These are phyloP conservation scores for Ophiocordyceps camponoti-floridani DNA, from an alignment of 2,329 filamentous ascomycete species.

Conservation along the genomic window DNA sequence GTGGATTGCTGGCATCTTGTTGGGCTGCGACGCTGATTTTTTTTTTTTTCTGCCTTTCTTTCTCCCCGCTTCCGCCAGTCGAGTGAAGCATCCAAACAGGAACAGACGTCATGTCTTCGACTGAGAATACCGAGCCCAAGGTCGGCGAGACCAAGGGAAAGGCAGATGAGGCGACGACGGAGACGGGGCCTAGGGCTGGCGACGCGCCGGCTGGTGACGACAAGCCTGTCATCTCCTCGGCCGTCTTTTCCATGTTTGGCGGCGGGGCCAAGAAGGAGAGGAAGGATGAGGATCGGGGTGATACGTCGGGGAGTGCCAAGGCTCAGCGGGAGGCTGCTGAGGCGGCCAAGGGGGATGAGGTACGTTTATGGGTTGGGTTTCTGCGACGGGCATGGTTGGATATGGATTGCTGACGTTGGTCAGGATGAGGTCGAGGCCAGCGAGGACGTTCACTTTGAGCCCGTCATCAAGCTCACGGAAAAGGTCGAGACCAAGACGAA, in stretches of 20 bases:
- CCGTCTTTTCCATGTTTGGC: conserved; percentile 97
- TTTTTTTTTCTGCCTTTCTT: too few species aligned
- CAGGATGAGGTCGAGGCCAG: conserved; percentile 69
- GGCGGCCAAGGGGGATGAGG: conserved; percentile 38
- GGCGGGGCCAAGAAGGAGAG: conserved; percentile 94
- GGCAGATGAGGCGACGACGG: too few species aligned
- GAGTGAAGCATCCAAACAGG: too few species aligned
- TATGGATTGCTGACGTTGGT: conserved; percentile 1
- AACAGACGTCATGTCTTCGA: conserved; percentile 34
- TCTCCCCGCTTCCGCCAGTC: too few species aligned
- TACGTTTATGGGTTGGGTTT: too few species aligned
- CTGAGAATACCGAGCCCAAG: conserved; percentile 35
- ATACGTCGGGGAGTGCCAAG: conserved; percentile 80
- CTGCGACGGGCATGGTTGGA: too few species aligned
- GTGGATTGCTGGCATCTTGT: too few species aligned
- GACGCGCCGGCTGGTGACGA: conserved; percentile 6
- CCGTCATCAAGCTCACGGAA: conserved; percentile 88
- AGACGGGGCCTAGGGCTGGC: too few species aligned
- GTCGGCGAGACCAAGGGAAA: conserved; percentile 26
- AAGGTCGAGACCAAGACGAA: conserved; percentile 96
- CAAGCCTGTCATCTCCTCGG: conserved; percentile 32
- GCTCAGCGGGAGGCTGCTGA: conserved; percentile 49
- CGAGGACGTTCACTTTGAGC: conserved; percentile 91
- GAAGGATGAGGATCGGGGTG: conserved; percentile 67
- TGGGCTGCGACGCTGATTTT: too few species aligned